Evolutionary conservation across 805 yeast genomes (phyloP).

Genomic region (Teunomyces funiuensis): DNA sequence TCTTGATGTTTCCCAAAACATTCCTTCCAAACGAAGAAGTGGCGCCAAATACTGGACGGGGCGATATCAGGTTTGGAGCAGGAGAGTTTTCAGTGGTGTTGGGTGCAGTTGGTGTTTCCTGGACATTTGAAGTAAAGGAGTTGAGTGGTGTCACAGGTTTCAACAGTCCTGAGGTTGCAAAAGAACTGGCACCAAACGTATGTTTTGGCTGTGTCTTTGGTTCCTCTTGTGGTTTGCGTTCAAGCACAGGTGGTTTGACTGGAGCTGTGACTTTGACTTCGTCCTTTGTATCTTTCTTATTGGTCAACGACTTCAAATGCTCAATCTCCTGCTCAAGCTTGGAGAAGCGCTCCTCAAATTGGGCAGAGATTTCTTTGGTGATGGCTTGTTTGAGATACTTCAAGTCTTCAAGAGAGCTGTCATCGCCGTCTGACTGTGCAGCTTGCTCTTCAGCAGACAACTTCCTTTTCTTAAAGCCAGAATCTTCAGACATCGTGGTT

Average conservation of each 20-base stretch:
- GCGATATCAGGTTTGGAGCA: background rate
- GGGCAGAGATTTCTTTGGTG: constrained; percentile 1
- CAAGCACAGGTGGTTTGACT: constrained; percentile 6
- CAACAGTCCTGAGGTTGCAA: constrained; percentile 5
- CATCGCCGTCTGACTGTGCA: background rate
- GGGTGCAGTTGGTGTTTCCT: constrained; percentile 14
- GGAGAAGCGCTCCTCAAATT: constrained; percentile 16
- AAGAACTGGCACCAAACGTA: constrained; percentile 15
- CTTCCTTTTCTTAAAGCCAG: constrained; percentile 1
- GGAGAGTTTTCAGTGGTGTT: constrained; percentile 10
- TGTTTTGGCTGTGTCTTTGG: constrained; percentile 10
- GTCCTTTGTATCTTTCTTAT: background rate
- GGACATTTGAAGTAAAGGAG: constrained; percentile 8
- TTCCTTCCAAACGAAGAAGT: constrained; percentile 39
- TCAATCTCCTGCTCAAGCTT: constrained; percentile 22
- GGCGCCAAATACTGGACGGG: constrained; percentile 40
- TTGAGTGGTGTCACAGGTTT: constrained; percentile 12
- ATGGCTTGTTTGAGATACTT: background rate
- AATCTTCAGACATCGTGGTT: constrained; percentile 1
- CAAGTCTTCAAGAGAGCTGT: background rate
- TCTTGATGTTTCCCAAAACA: constrained; percentile 24
- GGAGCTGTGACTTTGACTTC: background rate
- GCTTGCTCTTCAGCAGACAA: background rate
- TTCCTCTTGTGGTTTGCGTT: constrained; percentile 2
- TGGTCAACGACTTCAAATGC: constrained; percentile 10